Conservation (phyloP, 2,329 filamentous ascomycete genomes). For the Scleromitrula shiraiana region DNA sequence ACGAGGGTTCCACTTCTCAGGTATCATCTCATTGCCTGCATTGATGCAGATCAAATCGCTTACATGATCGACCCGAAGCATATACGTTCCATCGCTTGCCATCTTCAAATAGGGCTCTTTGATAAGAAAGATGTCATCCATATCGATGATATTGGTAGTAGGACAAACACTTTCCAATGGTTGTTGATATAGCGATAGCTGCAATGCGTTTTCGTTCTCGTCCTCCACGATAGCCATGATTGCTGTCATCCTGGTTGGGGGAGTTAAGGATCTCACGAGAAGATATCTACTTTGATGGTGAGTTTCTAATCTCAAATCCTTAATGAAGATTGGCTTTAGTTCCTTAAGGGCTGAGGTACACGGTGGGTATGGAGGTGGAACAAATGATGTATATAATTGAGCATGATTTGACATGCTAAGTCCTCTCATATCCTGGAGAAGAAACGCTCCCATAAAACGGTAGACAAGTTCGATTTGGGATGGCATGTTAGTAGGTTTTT, state of each 20-base stretch:
- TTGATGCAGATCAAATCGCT: slow-evolving; percentile 17
- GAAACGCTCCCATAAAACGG: neutral
- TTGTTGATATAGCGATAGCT: slow-evolving; percentile 38
- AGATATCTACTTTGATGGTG: slow-evolving; percentile 35
- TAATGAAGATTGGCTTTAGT: slow-evolving; percentile 18
- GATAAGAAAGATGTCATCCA: slow-evolving; percentile 34
- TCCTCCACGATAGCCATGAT: slow-evolving; percentile 27
- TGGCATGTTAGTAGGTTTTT: slow-evolving; percentile 2
- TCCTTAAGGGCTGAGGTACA: neutral
- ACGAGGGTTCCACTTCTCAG: slow-evolving; percentile 1
- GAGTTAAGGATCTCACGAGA: slow-evolving; percentile 16
- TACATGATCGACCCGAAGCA: slow-evolving; percentile 32
- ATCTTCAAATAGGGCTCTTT: slow-evolving; percentile 47
- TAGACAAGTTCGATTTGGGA: neutral
- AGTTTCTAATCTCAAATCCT: slow-evolving; percentile 32
- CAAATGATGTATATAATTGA: slow-evolving; percentile 1
- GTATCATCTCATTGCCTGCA: neutral
- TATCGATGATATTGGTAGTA: slow-evolving; percentile 29
- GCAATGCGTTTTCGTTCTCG: slow-evolving; percentile 17
- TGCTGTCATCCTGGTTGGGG: slow-evolving; percentile 25
- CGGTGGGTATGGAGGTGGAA: slow-evolving; percentile 9
- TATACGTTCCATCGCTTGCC: slow-evolving; percentile 33
- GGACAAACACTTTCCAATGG: slow-evolving; percentile 31
- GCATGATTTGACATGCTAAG: neutral
- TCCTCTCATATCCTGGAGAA: neutral